These are phyloP conservation scores for Sugiyamaella pinicola DNA, from an alignment of 1,139 yeast species.

Conservation along the genomic window DNA sequence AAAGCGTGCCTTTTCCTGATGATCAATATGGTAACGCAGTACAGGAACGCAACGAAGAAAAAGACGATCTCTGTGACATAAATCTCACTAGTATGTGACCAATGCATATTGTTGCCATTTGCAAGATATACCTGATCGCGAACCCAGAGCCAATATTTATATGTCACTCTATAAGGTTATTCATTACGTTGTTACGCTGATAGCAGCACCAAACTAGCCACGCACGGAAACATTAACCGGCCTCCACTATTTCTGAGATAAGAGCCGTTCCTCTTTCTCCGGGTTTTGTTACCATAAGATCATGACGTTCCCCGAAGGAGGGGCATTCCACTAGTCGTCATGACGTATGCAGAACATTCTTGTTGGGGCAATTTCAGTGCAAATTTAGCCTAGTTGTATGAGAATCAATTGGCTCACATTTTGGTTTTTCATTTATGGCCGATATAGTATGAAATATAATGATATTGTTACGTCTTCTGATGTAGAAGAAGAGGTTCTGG, in stretches of 20 bases:
- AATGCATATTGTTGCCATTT: background rate
- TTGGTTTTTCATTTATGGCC: too few relatives aligned
- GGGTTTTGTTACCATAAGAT: too few relatives aligned
- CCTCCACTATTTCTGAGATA: too few relatives aligned
- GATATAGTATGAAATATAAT: background rate
- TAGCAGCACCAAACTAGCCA: too few relatives aligned
- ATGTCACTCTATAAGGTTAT: too few relatives aligned
- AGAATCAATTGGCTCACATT: too few relatives aligned
- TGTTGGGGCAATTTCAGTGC: too few relatives aligned
- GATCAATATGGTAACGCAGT: slow-evolving; percentile 2
- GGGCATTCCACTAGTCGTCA: background rate
- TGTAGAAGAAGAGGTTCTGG: background rate
- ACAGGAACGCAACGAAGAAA: slow-evolving; percentile 12
- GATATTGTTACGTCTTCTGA: too few relatives aligned
- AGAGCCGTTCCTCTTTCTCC: too few relatives aligned
- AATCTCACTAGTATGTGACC: slow-evolving; percentile 13
- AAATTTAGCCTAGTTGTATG: background rate
- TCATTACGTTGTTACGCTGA: too few relatives aligned
- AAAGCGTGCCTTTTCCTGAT: slow-evolving; percentile 11
- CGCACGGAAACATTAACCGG: too few relatives aligned
- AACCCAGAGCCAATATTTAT: background rate
- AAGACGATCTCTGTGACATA: slow-evolving; percentile 20
- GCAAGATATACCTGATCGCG: background rate
- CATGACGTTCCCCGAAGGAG: background rate
- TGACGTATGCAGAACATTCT: background rate